Evolutionary conservation across 2,329 filamentous ascomycete genomes (phyloP), one percentile per base, ranked within the genome.

Genomic region (Aspergillus fumigatiaffinis): DNA sequence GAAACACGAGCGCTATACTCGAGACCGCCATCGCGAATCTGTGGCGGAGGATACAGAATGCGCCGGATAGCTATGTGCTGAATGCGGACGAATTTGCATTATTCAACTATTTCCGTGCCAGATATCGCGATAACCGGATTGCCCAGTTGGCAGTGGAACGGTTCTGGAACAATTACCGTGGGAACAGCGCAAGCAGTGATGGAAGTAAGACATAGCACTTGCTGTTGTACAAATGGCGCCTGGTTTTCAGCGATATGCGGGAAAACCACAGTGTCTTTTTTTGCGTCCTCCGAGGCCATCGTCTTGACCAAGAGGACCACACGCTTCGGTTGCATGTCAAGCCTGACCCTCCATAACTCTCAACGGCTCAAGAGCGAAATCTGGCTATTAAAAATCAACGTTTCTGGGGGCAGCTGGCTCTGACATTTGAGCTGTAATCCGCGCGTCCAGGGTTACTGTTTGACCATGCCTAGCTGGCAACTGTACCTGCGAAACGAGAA

Each of bases 81-180:
- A 85, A 80, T 35, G 80, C 82, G 60, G 86, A 91, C 73, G 91
- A 96, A 75, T 95, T 94, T 68, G 85, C 89, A 54, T 82, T 95
- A 59, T 92, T 95, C 84, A 95, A 94, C 78, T 93, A 88, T 74
- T 93, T 89, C 73, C 87, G 89, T 60, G 75, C 82, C 60, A 83
- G 87, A 9, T 91, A 88, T 68, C 72, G 77, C 29, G 83, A 84
- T 58, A 76, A 76, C 17, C 68, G 73, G 26, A 67, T 82, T 51
- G 79, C 82, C 23, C 78, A 79, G 64, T 75, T 73, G 52, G 82
- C 82, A 10, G 80, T 84, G 52, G 80, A 77, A 60, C 80, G 83
- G 14, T 86, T 82, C 68, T 86, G 84, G 84, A 76, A 83, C 62
- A 75, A 68, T 54, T 69, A 69, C 53, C 67, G 65, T 51, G 66